Evolutionary conservation across 75 land plant species (phyloP).

Genomic region (Azolla pinnata): DNA sequence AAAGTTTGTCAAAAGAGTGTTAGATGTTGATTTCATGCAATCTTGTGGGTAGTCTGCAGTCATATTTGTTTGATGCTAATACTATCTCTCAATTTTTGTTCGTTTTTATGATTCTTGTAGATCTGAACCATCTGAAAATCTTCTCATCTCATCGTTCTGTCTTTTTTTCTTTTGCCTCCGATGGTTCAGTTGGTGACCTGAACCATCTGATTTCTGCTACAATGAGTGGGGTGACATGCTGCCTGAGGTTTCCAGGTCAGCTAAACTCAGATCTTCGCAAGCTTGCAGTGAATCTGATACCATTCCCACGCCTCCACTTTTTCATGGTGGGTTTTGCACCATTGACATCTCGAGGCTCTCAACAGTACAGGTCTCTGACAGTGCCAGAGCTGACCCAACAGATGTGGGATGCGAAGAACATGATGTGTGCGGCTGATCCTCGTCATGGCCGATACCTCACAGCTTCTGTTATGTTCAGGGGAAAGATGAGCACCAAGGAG

Average conservation of each 20-base stretch:
- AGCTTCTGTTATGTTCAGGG: conserved; percentile 39
- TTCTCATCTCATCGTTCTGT: no score
- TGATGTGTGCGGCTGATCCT: conserved; percentile 53
- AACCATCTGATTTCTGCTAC: conserved; percentile 40
- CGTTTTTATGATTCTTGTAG: no score
- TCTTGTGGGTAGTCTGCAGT: no score
- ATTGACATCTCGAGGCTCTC: conserved; percentile 41
- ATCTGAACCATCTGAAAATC: no score
- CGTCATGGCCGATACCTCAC: conserved; percentile 39
- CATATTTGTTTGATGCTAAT: no score
- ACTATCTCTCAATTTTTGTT: no score
- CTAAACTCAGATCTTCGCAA: no score
- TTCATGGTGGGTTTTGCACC: conserved; percentile 40
- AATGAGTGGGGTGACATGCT: conserved; percentile 42
- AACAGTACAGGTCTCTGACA: conserved; percentile 43
- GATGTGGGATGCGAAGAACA: conserved; percentile 60
- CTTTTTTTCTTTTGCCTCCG: no score
- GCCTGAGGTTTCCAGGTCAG: conserved; percentile 29
- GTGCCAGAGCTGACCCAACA: conserved; percentile 48
- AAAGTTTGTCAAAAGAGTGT: no score
- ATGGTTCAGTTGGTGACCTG: conserved; percentile 34
- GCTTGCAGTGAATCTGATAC: conserved; percentile 24
- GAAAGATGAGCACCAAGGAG: conserved; percentile 34
- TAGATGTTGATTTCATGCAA: no score
- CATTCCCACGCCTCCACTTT: conserved; percentile 28